Evolutionary conservation across 192 early-diverging fungal species (phyloP), one percentile per base, ranked within the genome.

Genomic region (Backusella circina): DNA sequence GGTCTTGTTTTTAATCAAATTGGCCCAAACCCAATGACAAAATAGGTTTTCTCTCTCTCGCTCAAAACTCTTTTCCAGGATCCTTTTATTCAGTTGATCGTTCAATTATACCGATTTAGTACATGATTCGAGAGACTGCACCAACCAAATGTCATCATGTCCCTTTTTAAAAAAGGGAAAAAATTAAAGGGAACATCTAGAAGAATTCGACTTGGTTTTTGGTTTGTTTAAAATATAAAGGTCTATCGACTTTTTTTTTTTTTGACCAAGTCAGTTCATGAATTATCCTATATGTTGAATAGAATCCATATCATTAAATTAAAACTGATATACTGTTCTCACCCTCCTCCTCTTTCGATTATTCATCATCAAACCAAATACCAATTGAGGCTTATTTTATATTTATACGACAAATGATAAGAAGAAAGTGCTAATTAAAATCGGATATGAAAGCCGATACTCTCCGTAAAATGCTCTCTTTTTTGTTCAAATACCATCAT

Each of bases 181-280:
- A 41, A 41, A 8, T 41, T 10, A 23, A 57, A 57, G 44, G 16
- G n/a, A 47, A 1, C 15, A 35, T 35, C 33, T 35, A 35, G 33
- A 35, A 35, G 33, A 35, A 35, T 2, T 5, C n/a, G n/a, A 21
- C 44, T 47, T 57, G 51, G 51, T 2, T 26, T n/a, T n/a, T n/a
- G n/a, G 51, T 23, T 44, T 47, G 44, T 47, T 47, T n/a, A 47
- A 47, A 47, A n/a, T 47, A 47, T 47, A 7, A 47, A 47, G n/a
- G 16, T 1, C 0, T 47, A 7, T 6, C 18, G 16, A n/a, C 5
- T 47, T 1, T n/a, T 18, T 47, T 47, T 6, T 47, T 5, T n/a
- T 7, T n/a, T 18, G 5, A 18, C 44, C 38, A 86, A 90, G 77
- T 72, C 91, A 65, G 83, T 93, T 15, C 67, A 82, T 50, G 79